phyloP scores from a whole-genome alignment of 768 basidiomycete genomes.

The Boletus reticuloceps region DNA sequence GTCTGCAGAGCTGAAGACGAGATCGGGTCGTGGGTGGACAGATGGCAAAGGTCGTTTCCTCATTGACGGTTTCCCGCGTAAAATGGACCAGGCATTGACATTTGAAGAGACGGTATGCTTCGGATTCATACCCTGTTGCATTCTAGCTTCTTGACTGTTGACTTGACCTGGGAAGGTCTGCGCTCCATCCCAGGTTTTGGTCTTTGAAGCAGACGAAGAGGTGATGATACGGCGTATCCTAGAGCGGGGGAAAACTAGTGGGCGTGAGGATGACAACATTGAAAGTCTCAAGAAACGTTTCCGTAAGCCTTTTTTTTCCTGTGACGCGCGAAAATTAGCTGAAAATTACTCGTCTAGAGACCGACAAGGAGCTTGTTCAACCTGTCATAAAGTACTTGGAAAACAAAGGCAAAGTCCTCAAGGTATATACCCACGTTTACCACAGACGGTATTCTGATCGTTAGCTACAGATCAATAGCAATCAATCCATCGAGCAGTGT shows the following conservation, averaged over 20 bases:
- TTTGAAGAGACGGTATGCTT: constrained; percentile 79
- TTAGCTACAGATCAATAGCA: constrained; percentile 59
- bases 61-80: constrained; percentile 95
- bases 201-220: constrained; percentile 83
- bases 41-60: constrained; percentile 82
- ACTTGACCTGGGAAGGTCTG: constrained; percentile 58
- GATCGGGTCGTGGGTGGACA: constrained; percentile 56
- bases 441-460: background rate
- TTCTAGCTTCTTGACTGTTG: background rate
- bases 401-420: constrained; percentile 64
- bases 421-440: constrained; percentile 44
- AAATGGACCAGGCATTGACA: constrained; percentile 95
- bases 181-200: constrained; percentile 73
- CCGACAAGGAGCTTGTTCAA: constrained; percentile 85
- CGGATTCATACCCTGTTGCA: background rate
- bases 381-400: constrained; percentile 89
- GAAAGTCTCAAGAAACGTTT: constrained; percentile 98
- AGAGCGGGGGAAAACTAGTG: constrained; percentile 90
- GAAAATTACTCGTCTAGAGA: constrained; percentile 43
- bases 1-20: constrained; percentile 51
- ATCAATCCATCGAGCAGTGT: constrained; percentile 67
- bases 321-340: background rate
- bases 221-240: constrained; percentile 85
- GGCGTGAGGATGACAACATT: constrained; percentile 90
- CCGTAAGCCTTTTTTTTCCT: constrained; percentile 44